A percentile compares a stretch with the other conserved stretches of the same genome.
These are phyloP conservation scores for Mortierella sp. DNA, from an alignment of 371 early-diverging fungal species.

Conservation along the genomic window DNA sequence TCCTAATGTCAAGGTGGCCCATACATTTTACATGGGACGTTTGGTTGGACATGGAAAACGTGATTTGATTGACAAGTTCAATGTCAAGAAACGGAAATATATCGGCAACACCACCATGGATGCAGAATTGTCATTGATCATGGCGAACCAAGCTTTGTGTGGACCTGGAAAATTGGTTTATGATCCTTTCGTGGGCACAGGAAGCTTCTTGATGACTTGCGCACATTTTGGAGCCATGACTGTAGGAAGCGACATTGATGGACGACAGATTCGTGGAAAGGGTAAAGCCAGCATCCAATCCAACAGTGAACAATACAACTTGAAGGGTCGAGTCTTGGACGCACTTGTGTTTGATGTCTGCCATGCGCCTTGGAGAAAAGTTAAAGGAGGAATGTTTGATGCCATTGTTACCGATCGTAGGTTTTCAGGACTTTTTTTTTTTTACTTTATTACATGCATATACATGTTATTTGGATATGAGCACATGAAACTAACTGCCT, in stretches of 20 bases:
- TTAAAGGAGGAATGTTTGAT: conserved; percentile 77
- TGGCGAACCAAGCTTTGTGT: conserved; percentile 95
- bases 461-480: neutral
- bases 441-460: neutral
- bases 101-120: conserved; percentile 98
- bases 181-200: conserved; percentile 99
- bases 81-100: conserved; percentile 94
- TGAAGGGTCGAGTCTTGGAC: conserved; percentile 82
- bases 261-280: conserved; percentile 96
- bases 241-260: conserved; percentile 97
- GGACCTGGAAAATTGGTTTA: conserved; percentile 85
- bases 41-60: conserved; percentile 79
- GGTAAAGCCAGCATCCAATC: conserved; percentile 72
- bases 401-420: conserved; percentile 84
- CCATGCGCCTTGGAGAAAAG: conserved; percentile 87
- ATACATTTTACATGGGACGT: conserved; percentile 80
- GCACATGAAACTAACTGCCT: too few relatives aligned
- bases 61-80: conserved; percentile 79
- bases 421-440: conserved; percentile 9
- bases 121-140: conserved; percentile 94
- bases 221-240: conserved; percentile 95
- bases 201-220: conserved; percentile 90
- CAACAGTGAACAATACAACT: conserved; percentile 88
- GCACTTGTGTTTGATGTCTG: conserved; percentile 90
- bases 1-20: conserved; percentile 54